Evolutionary conservation across 2,329 filamentous ascomycete genomes (phyloP).

Genomic region (Colletotrichum australisinense): DNA sequence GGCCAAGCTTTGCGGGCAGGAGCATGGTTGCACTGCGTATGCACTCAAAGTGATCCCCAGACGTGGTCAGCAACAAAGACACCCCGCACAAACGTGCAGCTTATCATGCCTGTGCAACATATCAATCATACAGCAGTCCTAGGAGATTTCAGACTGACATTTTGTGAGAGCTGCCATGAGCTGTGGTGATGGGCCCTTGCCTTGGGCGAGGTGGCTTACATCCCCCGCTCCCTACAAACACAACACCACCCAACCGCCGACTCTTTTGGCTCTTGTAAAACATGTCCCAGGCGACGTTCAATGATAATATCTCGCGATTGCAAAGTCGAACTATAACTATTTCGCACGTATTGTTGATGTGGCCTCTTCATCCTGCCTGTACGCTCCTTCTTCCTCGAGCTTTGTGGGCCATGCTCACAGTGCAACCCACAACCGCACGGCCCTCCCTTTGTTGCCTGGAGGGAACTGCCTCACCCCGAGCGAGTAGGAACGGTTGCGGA

Average conservation of each 20-base stretch:
- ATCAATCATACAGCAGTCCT: fast-evolving
- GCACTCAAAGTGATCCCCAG: neutral
- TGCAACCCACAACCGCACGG: neutral
- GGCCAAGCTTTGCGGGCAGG: neutral
- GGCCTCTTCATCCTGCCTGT: neutral
- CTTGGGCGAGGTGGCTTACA: neutral
- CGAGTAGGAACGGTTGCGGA: neutral
- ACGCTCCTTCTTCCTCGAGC: neutral
- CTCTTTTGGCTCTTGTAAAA: neutral
- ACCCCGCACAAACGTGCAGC: neutral
- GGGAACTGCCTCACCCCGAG: neutral
- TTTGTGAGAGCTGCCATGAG: no score
- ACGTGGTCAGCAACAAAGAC: neutral
- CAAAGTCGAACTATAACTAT: neutral
- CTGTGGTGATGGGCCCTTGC: neutral
- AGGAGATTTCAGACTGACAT: fast-evolving
- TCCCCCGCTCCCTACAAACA: no score
- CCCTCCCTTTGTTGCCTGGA: neutral
- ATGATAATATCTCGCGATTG: no score
- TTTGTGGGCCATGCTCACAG: neutral
- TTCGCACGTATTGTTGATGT: neutral
- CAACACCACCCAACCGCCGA: neutral
- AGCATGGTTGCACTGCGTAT: neutral
- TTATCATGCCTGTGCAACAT: neutral
- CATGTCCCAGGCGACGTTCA: neutral